Conservation (phyloP, 345 rosid genomes). For the Syzygium aqueum region DNA sequence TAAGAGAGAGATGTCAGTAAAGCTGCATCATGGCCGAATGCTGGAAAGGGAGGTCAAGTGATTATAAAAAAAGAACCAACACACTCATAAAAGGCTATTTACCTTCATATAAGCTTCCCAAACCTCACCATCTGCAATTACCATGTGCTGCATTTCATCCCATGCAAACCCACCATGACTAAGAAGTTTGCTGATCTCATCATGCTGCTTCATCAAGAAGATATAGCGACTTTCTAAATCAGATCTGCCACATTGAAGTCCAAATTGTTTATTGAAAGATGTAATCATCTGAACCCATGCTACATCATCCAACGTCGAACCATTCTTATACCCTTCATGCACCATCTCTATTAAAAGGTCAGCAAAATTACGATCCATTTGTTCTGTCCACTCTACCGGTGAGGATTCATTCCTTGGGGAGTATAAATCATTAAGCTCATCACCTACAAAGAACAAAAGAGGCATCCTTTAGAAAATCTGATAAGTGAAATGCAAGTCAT, state of each 20-base stretch:
- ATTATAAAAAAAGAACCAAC: neutral
- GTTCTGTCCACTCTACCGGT: constrained; percentile 42
- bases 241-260: constrained; percentile 34
- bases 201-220: constrained; percentile 54
- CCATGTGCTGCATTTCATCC: constrained; percentile 48
- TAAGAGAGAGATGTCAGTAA: neutral
- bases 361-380: constrained; percentile 44
- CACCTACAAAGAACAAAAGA: constrained; percentile 19
- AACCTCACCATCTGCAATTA: constrained; percentile 33
- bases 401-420: constrained; percentile 13
- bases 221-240: constrained; percentile 42
- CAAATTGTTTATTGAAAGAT: constrained; percentile 45
- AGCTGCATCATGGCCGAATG: neutral
- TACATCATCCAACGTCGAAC: constrained; percentile 38
- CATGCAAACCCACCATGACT: constrained; percentile 42
- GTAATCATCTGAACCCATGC: constrained; percentile 51
- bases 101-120: constrained; percentile 69
- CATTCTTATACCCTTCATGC: constrained; percentile 30
- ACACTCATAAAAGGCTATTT: neutral
- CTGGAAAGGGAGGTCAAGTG: neutral
- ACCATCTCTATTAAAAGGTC: constrained; percentile 53
- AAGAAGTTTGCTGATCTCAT: constrained; percentile 44
- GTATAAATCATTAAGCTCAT: constrained; percentile 20
- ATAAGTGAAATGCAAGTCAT: neutral
- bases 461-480: neutral